Base-by-base conservation (phyloP, 1,284 basidiomycete species). In the Ceratobasidium sp. region DNA sequence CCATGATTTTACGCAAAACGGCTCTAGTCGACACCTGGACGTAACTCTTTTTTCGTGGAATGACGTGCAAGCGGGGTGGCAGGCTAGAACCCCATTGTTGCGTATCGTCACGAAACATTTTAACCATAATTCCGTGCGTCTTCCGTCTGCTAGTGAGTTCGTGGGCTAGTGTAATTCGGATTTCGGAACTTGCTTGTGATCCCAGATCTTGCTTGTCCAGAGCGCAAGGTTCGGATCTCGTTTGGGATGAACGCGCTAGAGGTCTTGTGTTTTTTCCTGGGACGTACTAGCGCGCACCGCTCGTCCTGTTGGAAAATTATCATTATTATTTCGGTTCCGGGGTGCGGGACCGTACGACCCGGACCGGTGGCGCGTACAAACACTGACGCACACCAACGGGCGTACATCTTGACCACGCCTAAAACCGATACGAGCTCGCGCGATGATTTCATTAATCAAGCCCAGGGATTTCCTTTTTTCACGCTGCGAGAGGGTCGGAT, bases 401-500 rank as follows among this genome's bases (percentile, higher is more conserved):
- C 8, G 61, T 25, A 46, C 61, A 64, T 64, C 61, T 37, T 9
- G 34, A 19, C 17, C 22, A 44, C 2, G 32, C n/a, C 43, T 17
- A n/a, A 40, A 62, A 51, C 13, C 17, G 29, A 44, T 4, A 43
- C 32, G 43, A 22, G 34, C 61, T 62, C n/a, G n/a, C 61, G 61
- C 61, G 61, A 44, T 32, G 61, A 15, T 64, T 64, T 64, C 15
- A 64, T 64, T 64, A 52, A 46, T 40, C 40, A 22, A 46, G n/a
- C 2, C n/a, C 17, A 6, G 19, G n/a, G 61, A 40, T 44, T 64
- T 64, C 44, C 22, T 62, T n/a, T 32, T 19, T 15, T 7, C 9
- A 5, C 43, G 25, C 34, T 44, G 11, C 43, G 54, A 54, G 59
- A 62, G 61, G 61, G 61, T 64, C 61, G 61, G 61, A 64, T 64